Conservation (phyloP, 345 rosid genomes). For the Arabidopsis arenosa region DNA sequence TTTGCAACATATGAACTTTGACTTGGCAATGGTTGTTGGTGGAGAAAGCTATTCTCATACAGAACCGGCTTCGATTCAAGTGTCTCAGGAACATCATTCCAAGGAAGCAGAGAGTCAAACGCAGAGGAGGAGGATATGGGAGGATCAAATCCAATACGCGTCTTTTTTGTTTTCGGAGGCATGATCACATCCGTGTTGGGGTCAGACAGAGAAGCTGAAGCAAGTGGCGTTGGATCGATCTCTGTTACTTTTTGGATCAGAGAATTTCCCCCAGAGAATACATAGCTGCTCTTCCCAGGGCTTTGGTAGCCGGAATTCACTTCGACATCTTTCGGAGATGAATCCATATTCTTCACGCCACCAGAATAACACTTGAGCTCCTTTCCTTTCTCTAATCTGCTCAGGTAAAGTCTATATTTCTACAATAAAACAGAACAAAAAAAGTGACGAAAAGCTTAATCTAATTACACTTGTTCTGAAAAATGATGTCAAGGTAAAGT, state of each 20-base stretch:
- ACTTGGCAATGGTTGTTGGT: conserved; percentile 48
- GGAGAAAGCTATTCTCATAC: conserved; percentile 55
- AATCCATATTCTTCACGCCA: conserved; percentile 66
- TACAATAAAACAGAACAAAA: conserved; percentile 46
- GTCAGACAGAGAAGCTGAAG: conserved; percentile 52
- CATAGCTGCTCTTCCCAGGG: conserved; percentile 47
- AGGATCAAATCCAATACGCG: conserved; percentile 52
- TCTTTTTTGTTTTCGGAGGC: conserved; percentile 47
- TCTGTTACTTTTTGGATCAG: conserved; percentile 54
- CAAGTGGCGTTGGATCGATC: conserved; percentile 50
- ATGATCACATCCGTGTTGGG: conserved; percentile 45
- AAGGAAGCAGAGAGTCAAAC: conserved; percentile 53
- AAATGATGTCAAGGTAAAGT: conserved; percentile 10
- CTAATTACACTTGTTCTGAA: background rate
- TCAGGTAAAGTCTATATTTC: conserved; percentile 95
- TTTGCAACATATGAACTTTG: conserved; percentile 33
- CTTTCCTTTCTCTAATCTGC: conserved; percentile 76
- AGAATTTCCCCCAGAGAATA: conserved; percentile 50
- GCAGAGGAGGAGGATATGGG: conserved; percentile 51
- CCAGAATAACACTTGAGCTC: conserved; percentile 53
- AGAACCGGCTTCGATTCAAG: conserved; percentile 56
- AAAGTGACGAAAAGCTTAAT: conserved; percentile 17
- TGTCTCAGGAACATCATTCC: conserved; percentile 63
- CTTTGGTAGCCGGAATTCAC: conserved; percentile 51
- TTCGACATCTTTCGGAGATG: conserved; percentile 53